Percentiles rank a stretch among this genome's conserved stretches.
These are phyloP conservation scores for Aspergillus sp. DNA, from an alignment of 2,329 filamentous ascomycete species.

Conservation along the genomic window DNA sequence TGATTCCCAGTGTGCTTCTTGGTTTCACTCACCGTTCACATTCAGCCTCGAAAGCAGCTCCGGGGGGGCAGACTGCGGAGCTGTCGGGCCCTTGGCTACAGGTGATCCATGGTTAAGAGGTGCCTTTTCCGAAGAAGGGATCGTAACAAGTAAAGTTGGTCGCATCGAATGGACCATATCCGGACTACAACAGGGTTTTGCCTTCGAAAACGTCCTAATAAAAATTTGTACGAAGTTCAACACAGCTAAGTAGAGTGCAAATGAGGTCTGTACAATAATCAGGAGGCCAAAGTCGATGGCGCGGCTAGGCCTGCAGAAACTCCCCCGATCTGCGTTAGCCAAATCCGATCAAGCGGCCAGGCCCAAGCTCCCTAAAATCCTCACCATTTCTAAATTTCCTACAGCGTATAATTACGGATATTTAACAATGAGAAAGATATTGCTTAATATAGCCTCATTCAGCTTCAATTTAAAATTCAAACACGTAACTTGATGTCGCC, in stretches of 20 bases:
- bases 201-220: not conserved
- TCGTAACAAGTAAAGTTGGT: not conserved
- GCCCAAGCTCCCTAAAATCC: not conserved
- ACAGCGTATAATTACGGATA: too few relatives aligned
- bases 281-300: not conserved
- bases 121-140: not conserved
- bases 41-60: slow-evolving; percentile 18
- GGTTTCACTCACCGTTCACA: slow-evolving; percentile 8
- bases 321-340: not conserved
- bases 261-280: not conserved
- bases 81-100: slow-evolving; percentile 13
- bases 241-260: not conserved
- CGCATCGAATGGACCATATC: slow-evolving; percentile 13
- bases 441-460: too few relatives aligned
- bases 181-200: not conserved
- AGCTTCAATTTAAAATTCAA: too few relatives aligned
- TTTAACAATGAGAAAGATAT: too few relatives aligned
- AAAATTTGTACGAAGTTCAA: not conserved
- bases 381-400: not conserved
- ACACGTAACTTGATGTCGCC: too few relatives aligned
- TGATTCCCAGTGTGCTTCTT: not conserved
- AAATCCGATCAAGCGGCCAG: not conserved
- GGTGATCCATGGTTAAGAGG: slow-evolving; percentile 26
- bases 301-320: not conserved
- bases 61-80: slow-evolving; percentile 14